Base-by-base conservation (phyloP, 495 filamentous ascomycete genomes). In the Penicillium robsamsonii region DNA sequence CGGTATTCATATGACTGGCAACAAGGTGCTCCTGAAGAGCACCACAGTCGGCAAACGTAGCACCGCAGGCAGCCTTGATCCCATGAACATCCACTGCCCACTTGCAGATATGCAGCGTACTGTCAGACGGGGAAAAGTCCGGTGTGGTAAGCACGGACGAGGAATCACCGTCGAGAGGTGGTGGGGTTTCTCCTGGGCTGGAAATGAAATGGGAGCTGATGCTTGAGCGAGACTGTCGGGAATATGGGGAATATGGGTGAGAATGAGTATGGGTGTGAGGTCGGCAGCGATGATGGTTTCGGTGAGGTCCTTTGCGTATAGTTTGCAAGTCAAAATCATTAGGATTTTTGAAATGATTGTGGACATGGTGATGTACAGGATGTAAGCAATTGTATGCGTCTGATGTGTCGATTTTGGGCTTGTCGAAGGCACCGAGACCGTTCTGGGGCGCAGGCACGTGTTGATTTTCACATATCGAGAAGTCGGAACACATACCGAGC, bases 1-100 rank as follows among this genome's bases (percentile, higher is more conserved):
- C 57, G 2, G 75, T 70, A 12, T 62, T 64, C 71, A 76, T 76
- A 37, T 79, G 76, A 18, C 54, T 58, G 13, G 69, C 57, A 13
- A 75, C 53, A 31, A 79, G 69, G 55, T 79, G 76, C 11, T 78
- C 71, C 49, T 78, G 76, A 13, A 79, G 71, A 50, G 67, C 62
- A 46, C 72, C 72, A 18, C 70, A 47, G 40, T 70, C 65, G 5
- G 67, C 29, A 27, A 77, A 79, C 0, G 56, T 66, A 9, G 69
- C 69, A 2, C 73, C 75, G 30, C 76, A 79, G 8, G 58, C 51
- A 25, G 59, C 45, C 37, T 68, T 67, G 18, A 71, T 51, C 0
- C 75, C 75, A 40, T 70, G 55, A 10, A 65, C 56, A 1, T 35
- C 61, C 0, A 58, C 58, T 33, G 63, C 54, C 74, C 76, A 79